phyloP scores from a whole-genome alignment of 2,329 filamentous ascomycete species.

The Penicillium expansum region DNA sequence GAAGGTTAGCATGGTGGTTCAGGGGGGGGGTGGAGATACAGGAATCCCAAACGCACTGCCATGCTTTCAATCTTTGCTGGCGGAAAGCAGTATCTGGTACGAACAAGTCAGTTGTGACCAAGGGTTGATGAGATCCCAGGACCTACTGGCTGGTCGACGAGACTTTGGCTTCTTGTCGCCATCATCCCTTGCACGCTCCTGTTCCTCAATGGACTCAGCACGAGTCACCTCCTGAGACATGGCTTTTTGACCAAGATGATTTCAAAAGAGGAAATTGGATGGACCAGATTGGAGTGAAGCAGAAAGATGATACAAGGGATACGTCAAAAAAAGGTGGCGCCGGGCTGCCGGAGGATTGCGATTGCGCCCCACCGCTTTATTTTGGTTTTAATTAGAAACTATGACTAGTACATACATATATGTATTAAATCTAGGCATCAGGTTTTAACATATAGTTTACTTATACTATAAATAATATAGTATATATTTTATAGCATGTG shows the following conservation, averaged over 20 bases:
- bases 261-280: neutral
- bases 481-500: too few species aligned
- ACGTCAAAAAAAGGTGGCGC: constrained; percentile 29
- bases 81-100: constrained; percentile 85
- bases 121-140: neutral
- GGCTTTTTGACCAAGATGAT: constrained; percentile 12
- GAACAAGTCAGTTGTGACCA: constrained; percentile 13
- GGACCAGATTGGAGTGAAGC: constrained; percentile 2
- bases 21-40: neutral
- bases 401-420: too few species aligned
- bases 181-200: constrained; percentile 43
- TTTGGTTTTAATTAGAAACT: constrained; percentile 4
- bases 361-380: constrained; percentile 14
- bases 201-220: constrained; percentile 45
- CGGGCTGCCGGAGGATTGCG: constrained; percentile 19
- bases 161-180: constrained; percentile 77
- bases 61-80: constrained; percentile 95
- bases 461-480: too few species aligned
- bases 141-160: constrained; percentile 81
- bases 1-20: constrained; percentile 16
- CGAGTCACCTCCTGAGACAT: constrained; percentile 46
- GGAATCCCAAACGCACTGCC: constrained; percentile 67
- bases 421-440: too few species aligned
- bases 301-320: constrained; percentile 12
- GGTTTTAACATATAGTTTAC: too few species aligned